Evolutionary conservation across 2,329 filamentous ascomycete genomes (phyloP).

Genomic region (Ophiosphaerella korrae): DNA sequence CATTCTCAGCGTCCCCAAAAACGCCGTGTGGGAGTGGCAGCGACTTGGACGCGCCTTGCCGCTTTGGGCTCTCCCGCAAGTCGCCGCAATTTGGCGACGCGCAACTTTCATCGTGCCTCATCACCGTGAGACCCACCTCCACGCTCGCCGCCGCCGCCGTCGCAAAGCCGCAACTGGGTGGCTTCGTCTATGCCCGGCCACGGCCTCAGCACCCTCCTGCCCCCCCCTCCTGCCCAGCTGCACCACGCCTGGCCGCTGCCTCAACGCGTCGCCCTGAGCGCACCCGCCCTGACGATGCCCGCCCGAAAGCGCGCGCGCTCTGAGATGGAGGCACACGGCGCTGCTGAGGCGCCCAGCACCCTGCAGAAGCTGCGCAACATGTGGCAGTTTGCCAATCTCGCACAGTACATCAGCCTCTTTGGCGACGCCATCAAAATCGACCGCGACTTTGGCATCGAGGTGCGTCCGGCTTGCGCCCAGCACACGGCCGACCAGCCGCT

Average conservation of each 20-base stretch:
- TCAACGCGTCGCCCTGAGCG: conserved; percentile 43
- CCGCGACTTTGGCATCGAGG: conserved; percentile 87
- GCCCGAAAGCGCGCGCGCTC: conserved; percentile 51
- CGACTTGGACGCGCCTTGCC: not conserved
- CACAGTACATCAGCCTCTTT: conserved; percentile 92
- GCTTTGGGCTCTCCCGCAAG: conserved; percentile 1
- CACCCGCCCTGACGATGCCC: conserved; percentile 37
- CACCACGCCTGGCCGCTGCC: conserved; percentile 1
- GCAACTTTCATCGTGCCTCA: conserved; percentile 2
- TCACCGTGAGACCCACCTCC: conserved; percentile 5
- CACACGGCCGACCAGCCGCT: conserved; percentile 26
- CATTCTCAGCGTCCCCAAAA: too few species aligned
- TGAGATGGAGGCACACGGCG: conserved; percentile 59
- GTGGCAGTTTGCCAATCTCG: conserved; percentile 95
- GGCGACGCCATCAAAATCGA: conserved; percentile 88
- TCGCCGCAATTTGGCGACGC: conserved; percentile 7
- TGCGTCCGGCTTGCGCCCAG: conserved; percentile 52
- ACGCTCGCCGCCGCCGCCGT: conserved; percentile 5
- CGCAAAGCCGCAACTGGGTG: not conserved
- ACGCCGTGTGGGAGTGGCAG: too few species aligned
- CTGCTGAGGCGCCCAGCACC: conserved; percentile 47
- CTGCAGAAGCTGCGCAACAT: conserved; percentile 78
- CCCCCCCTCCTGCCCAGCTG: not conserved
- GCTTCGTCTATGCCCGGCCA: not conserved
- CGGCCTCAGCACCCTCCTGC: not conserved